These are phyloP conservation scores for Lentinula lateritia DNA, from an alignment of 768 basidiomycete genomes.

Conservation along the genomic window DNA sequence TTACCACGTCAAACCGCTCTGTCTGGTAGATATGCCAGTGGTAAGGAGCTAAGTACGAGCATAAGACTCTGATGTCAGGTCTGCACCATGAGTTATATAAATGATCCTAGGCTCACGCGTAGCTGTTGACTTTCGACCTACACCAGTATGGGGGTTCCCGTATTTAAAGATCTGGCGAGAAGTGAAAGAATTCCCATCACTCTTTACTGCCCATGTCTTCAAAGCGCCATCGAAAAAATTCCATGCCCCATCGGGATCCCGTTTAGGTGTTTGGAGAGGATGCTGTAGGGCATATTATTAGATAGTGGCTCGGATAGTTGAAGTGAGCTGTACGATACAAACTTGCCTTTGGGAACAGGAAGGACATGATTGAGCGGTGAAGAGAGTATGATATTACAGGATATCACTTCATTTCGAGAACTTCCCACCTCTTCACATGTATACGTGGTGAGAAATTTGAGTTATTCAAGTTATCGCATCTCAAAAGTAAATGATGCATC, in stretches of 20 bases:
- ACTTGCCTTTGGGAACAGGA: conserved; percentile 16
- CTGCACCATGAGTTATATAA: background rate
- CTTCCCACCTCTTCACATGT: too few species aligned
- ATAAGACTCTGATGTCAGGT: background rate
- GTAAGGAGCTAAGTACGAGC: conserved; percentile 15
- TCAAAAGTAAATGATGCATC: too few species aligned
- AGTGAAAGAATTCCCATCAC: conserved; percentile 13
- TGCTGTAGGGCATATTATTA: conserved; percentile 2
- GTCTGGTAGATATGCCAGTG: conserved; percentile 23
- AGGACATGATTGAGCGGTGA: conserved; percentile 10
- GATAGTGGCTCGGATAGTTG: background rate
- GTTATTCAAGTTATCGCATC: too few species aligned
- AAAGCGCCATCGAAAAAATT: conserved; percentile 21
- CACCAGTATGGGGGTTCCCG: conserved; percentile 19
- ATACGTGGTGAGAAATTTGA: too few species aligned
- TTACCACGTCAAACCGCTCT: conserved; percentile 19
- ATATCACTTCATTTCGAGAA: too few species aligned
- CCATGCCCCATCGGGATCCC: conserved; percentile 20
- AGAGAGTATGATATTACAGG: background rate
- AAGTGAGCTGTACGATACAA: background rate
- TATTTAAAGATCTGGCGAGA: conserved; percentile 18
- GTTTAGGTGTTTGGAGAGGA: conserved; percentile 13
- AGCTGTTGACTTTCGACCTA: conserved; percentile 18
- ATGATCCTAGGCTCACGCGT: conserved; percentile 13
- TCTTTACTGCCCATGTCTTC: conserved; percentile 15